These are phyloP conservation scores for Jacaranda copaia DNA, from an alignment of 257 asterid species.

Conservation along the genomic window DNA sequence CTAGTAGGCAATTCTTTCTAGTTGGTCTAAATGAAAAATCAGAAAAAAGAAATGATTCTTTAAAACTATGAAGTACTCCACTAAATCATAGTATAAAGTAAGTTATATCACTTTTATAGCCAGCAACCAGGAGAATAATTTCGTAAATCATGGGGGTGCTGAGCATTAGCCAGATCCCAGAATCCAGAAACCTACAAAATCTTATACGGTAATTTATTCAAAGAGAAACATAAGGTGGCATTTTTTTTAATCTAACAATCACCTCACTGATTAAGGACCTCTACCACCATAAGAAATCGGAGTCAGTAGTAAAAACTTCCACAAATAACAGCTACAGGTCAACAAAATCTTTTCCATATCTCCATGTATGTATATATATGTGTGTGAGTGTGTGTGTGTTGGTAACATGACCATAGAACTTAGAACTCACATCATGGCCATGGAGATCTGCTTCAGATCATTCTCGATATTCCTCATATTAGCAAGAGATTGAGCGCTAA, in stretches of 20 bases:
- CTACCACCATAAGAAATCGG: not conserved
- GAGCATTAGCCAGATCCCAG: not conserved
- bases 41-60: too few relatives aligned
- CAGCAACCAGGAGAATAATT: not conserved
- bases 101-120: not conserved
- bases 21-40: not conserved
- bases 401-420: not conserved
- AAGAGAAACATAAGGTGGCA: not conserved
- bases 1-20: not conserved
- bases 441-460: conserved; percentile 96
- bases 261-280: conserved; percentile 19
- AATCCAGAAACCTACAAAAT: conserved; percentile 9
- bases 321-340: conserved; percentile 12
- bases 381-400: too few relatives aligned
- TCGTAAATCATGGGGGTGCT: not conserved
- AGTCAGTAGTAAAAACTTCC: not conserved
- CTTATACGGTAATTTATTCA: not conserved
- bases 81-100: not conserved
- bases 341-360: not conserved
- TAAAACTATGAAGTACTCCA: not conserved
- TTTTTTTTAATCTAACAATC: not conserved
- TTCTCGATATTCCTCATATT: conserved; percentile 93
- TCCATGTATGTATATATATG: not conserved
- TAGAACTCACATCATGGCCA: conserved; percentile 97
- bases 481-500: conserved; percentile 86